Evolutionary conservation across 169 alveolate genomes (phyloP).

Genomic region (Babesia ovata): DNA sequence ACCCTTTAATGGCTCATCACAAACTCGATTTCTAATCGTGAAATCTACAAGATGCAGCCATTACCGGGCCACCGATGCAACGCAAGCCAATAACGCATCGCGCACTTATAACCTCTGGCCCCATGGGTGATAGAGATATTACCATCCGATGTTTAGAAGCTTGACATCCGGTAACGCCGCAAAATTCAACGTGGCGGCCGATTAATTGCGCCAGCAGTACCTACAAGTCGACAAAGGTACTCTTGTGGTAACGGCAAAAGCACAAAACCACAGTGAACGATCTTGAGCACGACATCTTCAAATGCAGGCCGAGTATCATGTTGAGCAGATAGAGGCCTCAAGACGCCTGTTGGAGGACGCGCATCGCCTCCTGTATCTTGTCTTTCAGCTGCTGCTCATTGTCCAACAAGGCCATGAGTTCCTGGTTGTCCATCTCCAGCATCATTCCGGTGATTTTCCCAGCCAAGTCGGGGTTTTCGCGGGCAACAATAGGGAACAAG

Average conservation of each 20-base stretch:
- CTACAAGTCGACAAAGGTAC: not conserved
- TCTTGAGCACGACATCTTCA: not conserved
- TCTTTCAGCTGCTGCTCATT: conserved; percentile 87
- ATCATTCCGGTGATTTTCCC: conserved; percentile 95
- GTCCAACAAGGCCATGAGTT: conserved; percentile 87
- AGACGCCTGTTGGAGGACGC: conserved; percentile 85
- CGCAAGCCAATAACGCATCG: too few relatives aligned
- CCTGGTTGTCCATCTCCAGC: conserved; percentile 95
- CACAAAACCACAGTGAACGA: not conserved
- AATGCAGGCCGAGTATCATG: not conserved
- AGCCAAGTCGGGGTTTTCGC: conserved; percentile 91
- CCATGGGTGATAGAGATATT: not conserved
- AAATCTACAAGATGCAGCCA: too few relatives aligned
- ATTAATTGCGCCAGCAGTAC: not conserved
- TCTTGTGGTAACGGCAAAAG: too few relatives aligned
- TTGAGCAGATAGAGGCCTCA: conserved; percentile 4
- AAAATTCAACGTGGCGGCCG: not conserved
- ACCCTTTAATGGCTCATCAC: too few relatives aligned
- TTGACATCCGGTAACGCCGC: not conserved
- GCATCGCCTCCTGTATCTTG: conserved; percentile 91
- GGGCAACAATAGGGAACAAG: conserved; percentile 89
- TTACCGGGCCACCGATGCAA: too few relatives aligned
- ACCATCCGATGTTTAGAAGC: not conserved
- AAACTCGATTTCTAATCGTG: too few relatives aligned
- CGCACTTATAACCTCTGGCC: too few relatives aligned